phyloP scores from a whole-genome alignment of 106 monocot genomes.

The Acanthochlamys bracteata region DNA sequence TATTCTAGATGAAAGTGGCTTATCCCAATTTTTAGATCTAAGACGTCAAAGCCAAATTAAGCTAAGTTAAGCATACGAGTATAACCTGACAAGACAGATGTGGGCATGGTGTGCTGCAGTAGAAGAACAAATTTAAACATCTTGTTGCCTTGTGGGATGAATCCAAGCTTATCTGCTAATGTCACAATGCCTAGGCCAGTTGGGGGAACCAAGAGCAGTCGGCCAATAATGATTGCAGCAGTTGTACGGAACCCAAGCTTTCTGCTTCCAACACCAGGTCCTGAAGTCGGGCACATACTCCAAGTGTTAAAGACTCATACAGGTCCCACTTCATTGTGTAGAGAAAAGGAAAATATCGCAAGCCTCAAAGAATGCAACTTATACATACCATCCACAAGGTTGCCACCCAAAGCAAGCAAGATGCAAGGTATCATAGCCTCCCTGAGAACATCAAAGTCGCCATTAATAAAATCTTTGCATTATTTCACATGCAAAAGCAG shows the following conservation, averaged over 20 bases:
- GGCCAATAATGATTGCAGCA: conserved; percentile 60
- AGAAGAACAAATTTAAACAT: conserved; percentile 95
- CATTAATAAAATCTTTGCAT: background rate
- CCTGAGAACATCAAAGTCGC: conserved; percentile 13
- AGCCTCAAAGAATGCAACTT: background rate
- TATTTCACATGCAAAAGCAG: background rate
- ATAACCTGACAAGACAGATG: conserved; percentile 79
- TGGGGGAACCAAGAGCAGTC: conserved; percentile 77
- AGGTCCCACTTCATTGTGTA: background rate
- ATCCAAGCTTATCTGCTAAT: conserved; percentile 80
- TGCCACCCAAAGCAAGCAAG: conserved; percentile 93
- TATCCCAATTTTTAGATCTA: no score
- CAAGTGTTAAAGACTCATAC: background rate
- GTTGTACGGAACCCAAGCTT: conserved; percentile 78
- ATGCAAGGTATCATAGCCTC: conserved; percentile 98
- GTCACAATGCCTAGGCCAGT: conserved; percentile 72
- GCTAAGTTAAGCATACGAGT: background rate
- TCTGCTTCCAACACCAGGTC: conserved; percentile 77
- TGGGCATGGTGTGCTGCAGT: conserved; percentile 81
- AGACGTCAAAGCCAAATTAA: no score
- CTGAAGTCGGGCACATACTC: conserved; percentile 18
- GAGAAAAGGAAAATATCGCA: background rate
- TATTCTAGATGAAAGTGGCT: no score
- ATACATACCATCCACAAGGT: conserved; percentile 62
- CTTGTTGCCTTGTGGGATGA: conserved; percentile 69